Base-by-base conservation (phyloP, 2,329 filamentous ascomycete genomes). In the Alternaria postmessia region DNA sequence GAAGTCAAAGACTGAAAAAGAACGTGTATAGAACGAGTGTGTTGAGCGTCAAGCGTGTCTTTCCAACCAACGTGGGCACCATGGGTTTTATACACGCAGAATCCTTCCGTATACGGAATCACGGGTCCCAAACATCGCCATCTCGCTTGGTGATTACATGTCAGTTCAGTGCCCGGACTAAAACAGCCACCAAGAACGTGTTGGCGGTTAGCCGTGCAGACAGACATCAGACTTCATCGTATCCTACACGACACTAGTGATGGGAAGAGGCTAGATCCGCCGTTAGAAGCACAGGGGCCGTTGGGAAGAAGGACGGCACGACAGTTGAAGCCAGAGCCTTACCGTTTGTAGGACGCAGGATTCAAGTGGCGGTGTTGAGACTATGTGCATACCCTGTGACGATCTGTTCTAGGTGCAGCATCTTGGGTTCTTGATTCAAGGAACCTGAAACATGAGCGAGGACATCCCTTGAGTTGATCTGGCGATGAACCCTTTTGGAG, bases 1-100 rank as follows among this genome's bases (percentile, higher is more conserved):
- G n/a, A 63, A 63, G 51, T 55, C 51, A 65, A 68, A 54, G 57
- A 61, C 51, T 46, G 55, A 26, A 67, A 64, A 72, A 62, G 63
- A 71, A 65, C 53, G 68, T 63, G 46, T 65, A 43, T 48, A 54
- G 53, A 64, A 70, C 53, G 70, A 72, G 62, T 63, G 69, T 65
- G 55, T 66, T 70, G 62, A 71, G 71, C 73, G 64, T 75, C 72
- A 70, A 75, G 71, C 73, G 70, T 75, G 63, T 41, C 64, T 39
- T 62, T 63, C 56, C 41, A 63, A 42, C 38, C 12, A 57, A 58
- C 63, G 53, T 58, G 34, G 26, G 16, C 14, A 5, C 18, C 54
- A 49, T 42, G 24, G 39, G 51, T 68, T 66, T 72, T 75, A 72
- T 74, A 75, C 64, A 38, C 14, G 22, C 41, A 22, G 12, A 12